Conservation (phyloP, 2,329 filamentous ascomycete species). For the Venturia nashicola region DNA sequence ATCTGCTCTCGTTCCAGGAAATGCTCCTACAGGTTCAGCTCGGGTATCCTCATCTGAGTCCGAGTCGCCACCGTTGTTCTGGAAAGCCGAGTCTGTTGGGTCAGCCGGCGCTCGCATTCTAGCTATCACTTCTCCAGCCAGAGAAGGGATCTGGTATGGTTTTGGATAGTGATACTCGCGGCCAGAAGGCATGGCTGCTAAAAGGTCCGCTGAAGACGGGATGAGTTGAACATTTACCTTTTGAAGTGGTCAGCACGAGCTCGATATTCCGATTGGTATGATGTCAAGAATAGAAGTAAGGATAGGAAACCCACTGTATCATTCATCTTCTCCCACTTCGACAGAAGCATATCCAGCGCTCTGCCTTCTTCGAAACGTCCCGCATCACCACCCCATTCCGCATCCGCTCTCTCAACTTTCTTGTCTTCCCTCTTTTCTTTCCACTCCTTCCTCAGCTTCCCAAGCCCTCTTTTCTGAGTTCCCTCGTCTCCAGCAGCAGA, state of each 20-base stretch:
- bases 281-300: neutral
- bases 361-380: slow-evolving; percentile 74
- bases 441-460: slow-evolving; percentile 60
- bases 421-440: slow-evolving; percentile 68
- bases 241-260: neutral
- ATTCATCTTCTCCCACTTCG: slow-evolving; percentile 87
- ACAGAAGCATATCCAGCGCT: slow-evolving; percentile 74
- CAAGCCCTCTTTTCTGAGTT: slow-evolving; percentile 42
- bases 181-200: slow-evolving; percentile 74
- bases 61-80: slow-evolving; percentile 23
- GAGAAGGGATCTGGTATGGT: slow-evolving; percentile 50
- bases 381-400: slow-evolving; percentile 67
- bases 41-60: slow-evolving; percentile 22
- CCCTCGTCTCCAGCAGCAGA: slow-evolving; percentile 27
- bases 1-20: slow-evolving; percentile 22
- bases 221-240: slow-evolving; percentile 72
- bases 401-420: slow-evolving; percentile 56
- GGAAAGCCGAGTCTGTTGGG: slow-evolving; percentile 28
- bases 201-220: slow-evolving; percentile 56
- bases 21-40: slow-evolving; percentile 20
- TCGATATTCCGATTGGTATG: neutral
- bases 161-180: slow-evolving; percentile 70
- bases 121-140: slow-evolving; percentile 52
- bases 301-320: slow-evolving; percentile 55
- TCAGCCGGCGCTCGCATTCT: slow-evolving; percentile 46